Conservation (phyloP, 805 yeast species). For the Barnettozyma californica region DNA sequence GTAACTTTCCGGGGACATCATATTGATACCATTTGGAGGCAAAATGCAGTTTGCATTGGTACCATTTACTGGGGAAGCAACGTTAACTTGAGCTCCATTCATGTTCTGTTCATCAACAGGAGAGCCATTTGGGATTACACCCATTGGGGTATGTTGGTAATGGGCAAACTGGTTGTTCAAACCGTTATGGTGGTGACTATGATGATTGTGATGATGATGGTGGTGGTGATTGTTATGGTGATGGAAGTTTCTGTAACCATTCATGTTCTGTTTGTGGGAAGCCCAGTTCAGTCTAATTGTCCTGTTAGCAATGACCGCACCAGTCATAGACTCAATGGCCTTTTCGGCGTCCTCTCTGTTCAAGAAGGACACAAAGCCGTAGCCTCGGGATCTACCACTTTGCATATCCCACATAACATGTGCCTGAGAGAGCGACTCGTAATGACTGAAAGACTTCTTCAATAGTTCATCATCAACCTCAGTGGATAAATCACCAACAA, state of each 20-base stretch:
- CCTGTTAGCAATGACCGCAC: conserved; percentile 65
- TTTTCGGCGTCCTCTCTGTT: conserved; percentile 64
- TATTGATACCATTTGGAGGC: conserved; percentile 9
- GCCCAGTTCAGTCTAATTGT: conserved; percentile 88
- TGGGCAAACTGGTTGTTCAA: conserved; percentile 6
- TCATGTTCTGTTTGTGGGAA: conserved; percentile 47
- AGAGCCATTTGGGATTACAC: neutral
- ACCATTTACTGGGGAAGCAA: conserved; percentile 5
- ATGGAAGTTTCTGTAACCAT: conserved; percentile 10
- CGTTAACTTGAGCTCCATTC: neutral
- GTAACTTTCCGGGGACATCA: conserved; percentile 47
- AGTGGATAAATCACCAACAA: conserved; percentile 80
- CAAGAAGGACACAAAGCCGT: conserved; percentile 80
- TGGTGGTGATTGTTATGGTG: conserved; percentile 10
- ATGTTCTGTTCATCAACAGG: conserved; percentile 1
- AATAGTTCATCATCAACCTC: conserved; percentile 79
- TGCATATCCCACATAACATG: conserved; percentile 98
- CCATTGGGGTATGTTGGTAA: conserved; percentile 1
- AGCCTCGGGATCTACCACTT: conserved; percentile 86
- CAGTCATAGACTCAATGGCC: conserved; percentile 72
- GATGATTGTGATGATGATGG: conserved; percentile 9
- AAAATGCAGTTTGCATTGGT: conserved; percentile 10
- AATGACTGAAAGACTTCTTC: conserved; percentile 49
- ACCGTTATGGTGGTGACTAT: conserved; percentile 10
- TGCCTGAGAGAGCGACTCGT: conserved; percentile 65